Base-by-base conservation (phyloP, 1,284 basidiomycete genomes). In the Pyrrhoderma lamaoense region DNA sequence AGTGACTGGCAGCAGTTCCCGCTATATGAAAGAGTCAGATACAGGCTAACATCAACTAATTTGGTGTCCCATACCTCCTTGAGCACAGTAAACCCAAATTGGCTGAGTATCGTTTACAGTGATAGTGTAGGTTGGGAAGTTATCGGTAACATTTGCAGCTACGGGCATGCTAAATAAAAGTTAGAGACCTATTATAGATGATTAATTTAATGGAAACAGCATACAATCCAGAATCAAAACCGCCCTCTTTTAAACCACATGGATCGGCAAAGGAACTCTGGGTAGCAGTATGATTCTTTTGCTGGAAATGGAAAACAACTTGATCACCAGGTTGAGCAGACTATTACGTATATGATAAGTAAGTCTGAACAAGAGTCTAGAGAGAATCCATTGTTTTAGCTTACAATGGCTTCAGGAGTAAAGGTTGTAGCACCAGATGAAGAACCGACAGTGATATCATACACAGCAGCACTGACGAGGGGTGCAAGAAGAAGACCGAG, bases 191-290 rank as follows among this genome's bases (percentile, higher is more conserved):
- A 37, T 31, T 27, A 13, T 36, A 16, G 34, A 49, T 27, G 43
- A 46, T 31, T 22, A 42, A 47, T 36, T 38, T 47, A 31, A 3
- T 16, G 9, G 37, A 48, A 27, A 44, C 11, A 18, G 67, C 77
- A 58, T 57, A 82, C 79, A 80, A 82, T 61, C 77, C 78, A 51
- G 77, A 75, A 62, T 76, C 69, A 54, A 80, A 67, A 44, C 79
- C 78, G 40, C 73, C 75, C 8, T 68, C 65, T 44, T 72, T 68
- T 42, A 54, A 64, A 38, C 68, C 67, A 64, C 79, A 79, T 23
- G 80, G 76, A 58, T 65, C 63, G 47, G 68, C 69, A 59, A 80
- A 77, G 31, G 77, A 71, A n/a, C 75, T 76, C 63, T 80, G 78
- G 23, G 75, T 73, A 27, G 72, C 76, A 2, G 76, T 74, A 63